Conservation (phyloP, 78 protist species). For the Protostelium mycophagum region DNA sequence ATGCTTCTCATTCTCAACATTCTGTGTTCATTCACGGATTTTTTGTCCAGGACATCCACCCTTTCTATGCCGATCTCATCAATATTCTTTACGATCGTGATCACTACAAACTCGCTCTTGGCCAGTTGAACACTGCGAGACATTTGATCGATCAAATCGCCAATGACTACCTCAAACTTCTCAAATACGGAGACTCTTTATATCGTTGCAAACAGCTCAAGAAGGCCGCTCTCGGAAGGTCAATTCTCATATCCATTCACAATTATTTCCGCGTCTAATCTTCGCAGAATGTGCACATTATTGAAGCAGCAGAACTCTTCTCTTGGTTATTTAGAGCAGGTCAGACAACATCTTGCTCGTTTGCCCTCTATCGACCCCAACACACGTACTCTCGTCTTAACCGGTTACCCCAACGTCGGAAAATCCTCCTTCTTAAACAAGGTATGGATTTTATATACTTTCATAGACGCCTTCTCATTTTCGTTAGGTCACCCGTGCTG, state of each 20-base stretch:
- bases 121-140: conserved; percentile 85
- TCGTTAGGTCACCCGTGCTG: conserved; percentile 87
- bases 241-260: neutral
- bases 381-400: conserved; percentile 92
- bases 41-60: conserved; percentile 92
- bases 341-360: conserved; percentile 98
- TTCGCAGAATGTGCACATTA: conserved; percentile 91
- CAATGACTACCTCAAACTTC: conserved; percentile 92
- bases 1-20: conserved; percentile 7
- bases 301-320: conserved; percentile 71
- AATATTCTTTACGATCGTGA: conserved; percentile 98
- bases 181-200: conserved; percentile 98
- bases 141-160: conserved; percentile 83
- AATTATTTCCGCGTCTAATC: neutral
- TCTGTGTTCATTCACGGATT: neutral
- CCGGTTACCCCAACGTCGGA: conserved; percentile 99
- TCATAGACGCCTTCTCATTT: conserved; percentile 34
- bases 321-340: conserved; percentile 97
- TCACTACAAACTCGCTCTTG: conserved; percentile 99
- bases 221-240: conserved; percentile 99
- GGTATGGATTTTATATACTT: neutral
- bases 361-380: conserved; percentile 98
- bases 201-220: conserved; percentile 99
- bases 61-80: conserved; percentile 98
- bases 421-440: conserved; percentile 96